A percentile compares a stretch with the other conserved stretches of the same genome.
Evolutionary conservation across 768 basidiomycete genomes (phyloP).

Genomic region (Mycena sanguinolenta): DNA sequence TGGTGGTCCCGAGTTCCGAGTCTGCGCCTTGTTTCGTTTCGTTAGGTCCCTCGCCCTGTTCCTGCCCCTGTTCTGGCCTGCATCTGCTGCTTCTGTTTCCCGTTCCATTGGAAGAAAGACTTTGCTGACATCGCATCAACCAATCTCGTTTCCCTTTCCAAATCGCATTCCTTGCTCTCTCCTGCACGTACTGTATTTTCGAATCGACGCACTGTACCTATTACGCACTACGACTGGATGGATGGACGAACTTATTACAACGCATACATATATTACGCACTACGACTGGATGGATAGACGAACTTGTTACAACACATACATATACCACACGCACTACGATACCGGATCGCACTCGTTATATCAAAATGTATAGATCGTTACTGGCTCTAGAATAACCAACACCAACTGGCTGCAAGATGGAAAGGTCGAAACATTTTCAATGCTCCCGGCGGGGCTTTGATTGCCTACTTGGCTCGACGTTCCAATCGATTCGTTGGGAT

Average conservation of each 20-base stretch:
- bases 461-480: background rate
- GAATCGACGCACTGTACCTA: conserved; percentile 21
- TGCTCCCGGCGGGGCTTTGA: background rate
- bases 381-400: background rate
- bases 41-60: background rate
- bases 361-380: background rate
- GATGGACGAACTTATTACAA: conserved; percentile 4
- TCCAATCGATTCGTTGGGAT: too few relatives aligned
- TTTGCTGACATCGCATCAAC: conserved; percentile 6
- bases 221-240: conserved; percentile 14
- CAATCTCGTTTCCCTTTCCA: background rate
- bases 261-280: conserved; percentile 14
- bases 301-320: conserved; percentile 7
- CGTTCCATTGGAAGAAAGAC: conserved; percentile 8
- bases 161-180: conserved; percentile 1
- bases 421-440: background rate
- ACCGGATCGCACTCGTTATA: background rate
- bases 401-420: background rate
- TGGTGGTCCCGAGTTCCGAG: conserved; percentile 9
- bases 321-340: conserved; percentile 7
- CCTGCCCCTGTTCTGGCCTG: too few relatives aligned
- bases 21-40: background rate
- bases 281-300: conserved; percentile 13
- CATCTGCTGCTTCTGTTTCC: background rate
- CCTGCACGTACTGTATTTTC: background rate